Conservation (phyloP, 2,329 filamentous ascomycete genomes). For the Xylariomycetidae sp. region DNA sequence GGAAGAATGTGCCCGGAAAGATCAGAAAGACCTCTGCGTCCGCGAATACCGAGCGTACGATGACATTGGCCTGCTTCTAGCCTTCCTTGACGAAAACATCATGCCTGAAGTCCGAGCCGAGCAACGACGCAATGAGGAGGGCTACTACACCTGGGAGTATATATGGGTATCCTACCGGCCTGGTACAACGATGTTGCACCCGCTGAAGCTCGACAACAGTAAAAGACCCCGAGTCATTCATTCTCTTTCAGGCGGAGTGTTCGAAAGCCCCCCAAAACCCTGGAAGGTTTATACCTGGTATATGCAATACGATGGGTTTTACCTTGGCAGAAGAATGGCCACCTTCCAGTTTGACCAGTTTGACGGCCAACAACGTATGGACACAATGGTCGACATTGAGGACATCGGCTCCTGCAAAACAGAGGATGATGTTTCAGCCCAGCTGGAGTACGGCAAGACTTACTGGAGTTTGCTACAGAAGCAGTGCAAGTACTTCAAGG, state of each 20-base stretch:
- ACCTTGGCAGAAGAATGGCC: conserved; percentile 1
- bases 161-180: conserved; percentile 14
- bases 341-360: neutral
- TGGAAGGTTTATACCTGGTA: conserved; percentile 5
- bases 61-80: conserved; percentile 12
- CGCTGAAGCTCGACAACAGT: neutral
- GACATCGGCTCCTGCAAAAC: neutral
- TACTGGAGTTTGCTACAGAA: conserved; percentile 10
- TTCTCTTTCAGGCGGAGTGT: conserved; percentile 2
- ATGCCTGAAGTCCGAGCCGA: conserved; percentile 17
- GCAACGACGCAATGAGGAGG: conserved; percentile 12
- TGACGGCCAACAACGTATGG: neutral
- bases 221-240: conserved; percentile 2
- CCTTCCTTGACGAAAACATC: conserved; percentile 16
- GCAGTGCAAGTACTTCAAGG: conserved; percentile 12
- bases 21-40: conserved; percentile 7
- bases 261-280: neutral
- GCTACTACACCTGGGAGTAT: conserved; percentile 13
- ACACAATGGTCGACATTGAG: conserved; percentile 1
- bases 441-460: conserved; percentile 4
- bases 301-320: conserved; percentile 5
- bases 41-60: conserved; percentile 8
- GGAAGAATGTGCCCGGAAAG: conserved; percentile 3
- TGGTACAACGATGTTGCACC: conserved; percentile 2
- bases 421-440: conserved; percentile 1